A percentile compares a stretch with the other conserved stretches of the same genome.
Evolutionary conservation across 108 stramenopile species (phyloP).

Genomic region (Fragilaria crotonensis): DNA sequence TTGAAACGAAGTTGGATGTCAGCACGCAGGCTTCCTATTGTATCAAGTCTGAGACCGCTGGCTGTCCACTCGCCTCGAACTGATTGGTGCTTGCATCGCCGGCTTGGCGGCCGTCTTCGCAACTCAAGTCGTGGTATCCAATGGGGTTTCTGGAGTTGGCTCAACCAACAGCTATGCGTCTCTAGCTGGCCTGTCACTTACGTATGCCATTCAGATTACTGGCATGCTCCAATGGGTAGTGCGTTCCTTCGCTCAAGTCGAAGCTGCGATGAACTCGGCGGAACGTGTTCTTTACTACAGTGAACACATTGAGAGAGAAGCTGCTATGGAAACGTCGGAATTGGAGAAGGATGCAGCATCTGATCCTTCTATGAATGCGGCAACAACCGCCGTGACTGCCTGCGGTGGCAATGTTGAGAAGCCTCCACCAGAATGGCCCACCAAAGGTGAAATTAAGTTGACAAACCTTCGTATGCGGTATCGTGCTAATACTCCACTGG

Average conservation of each 20-base stretch:
- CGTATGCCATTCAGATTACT: slow-evolving; percentile 77
- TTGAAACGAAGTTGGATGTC: slow-evolving; percentile 52
- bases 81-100: slow-evolving; percentile 46
- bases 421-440: slow-evolving; percentile 59
- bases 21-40: slow-evolving; percentile 55
- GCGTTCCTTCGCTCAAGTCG: slow-evolving; percentile 74
- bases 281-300: slow-evolving; percentile 82
- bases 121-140: slow-evolving; percentile 43
- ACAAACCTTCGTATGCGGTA: slow-evolving; percentile 76
- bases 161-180: slow-evolving; percentile 40
- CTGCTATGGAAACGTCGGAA: slow-evolving; percentile 44
- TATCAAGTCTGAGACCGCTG: slow-evolving; percentile 66
- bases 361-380: slow-evolving; percentile 8
- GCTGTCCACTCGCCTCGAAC: slow-evolving; percentile 74
- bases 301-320: slow-evolving; percentile 65
- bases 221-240: slow-evolving; percentile 82
- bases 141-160: slow-evolving; percentile 19
- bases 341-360: slow-evolving; percentile 18
- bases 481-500: slow-evolving; percentile 68
- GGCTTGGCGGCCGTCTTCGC: slow-evolving; percentile 61
- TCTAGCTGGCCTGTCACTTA: slow-evolving; percentile 71
- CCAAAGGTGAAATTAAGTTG: slow-evolving; percentile 62
- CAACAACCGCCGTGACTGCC: slow-evolving; percentile 36
- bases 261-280: slow-evolving; percentile 83
- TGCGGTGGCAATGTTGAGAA: slow-evolving; percentile 44